These are phyloP conservation scores for Fusarium sp. DNA, from an alignment of 2,329 filamentous ascomycete species.

Conservation along the genomic window DNA sequence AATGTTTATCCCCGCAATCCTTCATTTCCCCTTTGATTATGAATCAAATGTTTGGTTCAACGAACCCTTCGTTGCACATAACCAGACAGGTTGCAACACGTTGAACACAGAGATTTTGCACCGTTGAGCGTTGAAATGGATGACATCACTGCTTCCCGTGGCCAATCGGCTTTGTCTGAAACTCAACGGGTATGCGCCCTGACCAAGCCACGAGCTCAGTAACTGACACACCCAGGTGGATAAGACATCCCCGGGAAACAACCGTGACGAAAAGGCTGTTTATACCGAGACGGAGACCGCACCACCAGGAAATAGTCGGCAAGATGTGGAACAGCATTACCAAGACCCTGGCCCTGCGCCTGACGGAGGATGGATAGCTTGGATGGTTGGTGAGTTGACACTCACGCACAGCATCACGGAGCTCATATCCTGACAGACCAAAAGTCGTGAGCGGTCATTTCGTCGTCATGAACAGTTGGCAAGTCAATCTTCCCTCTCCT, in stretches of 20 bases:
- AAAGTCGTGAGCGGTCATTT: conserved; percentile 22
- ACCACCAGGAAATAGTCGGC: not conserved
- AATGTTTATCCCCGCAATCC: not conserved
- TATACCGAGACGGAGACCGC: not conserved
- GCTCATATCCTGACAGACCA: conserved; percentile 3
- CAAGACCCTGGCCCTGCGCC: conserved; percentile 2
- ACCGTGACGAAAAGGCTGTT: not conserved
- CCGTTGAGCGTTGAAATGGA: not conserved
- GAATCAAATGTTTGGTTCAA: not conserved
- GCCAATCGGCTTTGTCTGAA: not conserved
- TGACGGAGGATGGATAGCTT: conserved; percentile 15
- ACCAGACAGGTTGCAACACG: not conserved
- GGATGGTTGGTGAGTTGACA: conserved; percentile 7
- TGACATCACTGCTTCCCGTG: not conserved
- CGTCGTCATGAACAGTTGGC: conserved; percentile 39
- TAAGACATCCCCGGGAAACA: not conserved
- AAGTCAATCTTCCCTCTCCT: not conserved
- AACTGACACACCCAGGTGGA: not conserved
- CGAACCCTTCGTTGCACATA: not conserved
- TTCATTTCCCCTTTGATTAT: not conserved
- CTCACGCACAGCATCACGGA: not conserved
- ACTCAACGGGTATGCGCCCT: not conserved
- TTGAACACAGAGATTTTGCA: not conserved
- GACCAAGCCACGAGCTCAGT: not conserved
- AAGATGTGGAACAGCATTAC: not conserved